These are phyloP conservation scores for Botrytis pseudocinerea DNA, from an alignment of 2,329 filamentous ascomycete genomes.

Conservation along the genomic window DNA sequence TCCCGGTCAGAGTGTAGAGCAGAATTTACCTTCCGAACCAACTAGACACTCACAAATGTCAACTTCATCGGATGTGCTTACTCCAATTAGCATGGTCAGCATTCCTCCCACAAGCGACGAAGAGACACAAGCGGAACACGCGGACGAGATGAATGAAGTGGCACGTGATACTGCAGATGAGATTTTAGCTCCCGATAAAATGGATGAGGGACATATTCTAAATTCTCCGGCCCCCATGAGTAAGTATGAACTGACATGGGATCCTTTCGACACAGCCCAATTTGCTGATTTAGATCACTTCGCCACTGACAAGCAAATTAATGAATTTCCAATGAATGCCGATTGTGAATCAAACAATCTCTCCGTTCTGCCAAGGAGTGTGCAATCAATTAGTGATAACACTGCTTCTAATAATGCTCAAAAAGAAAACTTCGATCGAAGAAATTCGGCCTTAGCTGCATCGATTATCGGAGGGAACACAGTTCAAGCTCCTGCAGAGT, in stretches of 20 bases:
- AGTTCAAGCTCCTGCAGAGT: not conserved
- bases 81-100: not conserved
- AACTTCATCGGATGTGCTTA: slow-evolving; percentile 11
- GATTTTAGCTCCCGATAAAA: slow-evolving; percentile 27
- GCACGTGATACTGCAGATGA: slow-evolving; percentile 24
- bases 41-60: not conserved
- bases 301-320: slow-evolving; percentile 36
- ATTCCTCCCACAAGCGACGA: not conserved
- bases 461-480: slow-evolving; percentile 8
- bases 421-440: slow-evolving; percentile 19
- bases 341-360: not conserved
- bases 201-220: slow-evolving; percentile 16
- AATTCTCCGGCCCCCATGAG: slow-evolving; percentile 40
- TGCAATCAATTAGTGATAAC: slow-evolving; percentile 32
- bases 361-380: slow-evolving; percentile 25
- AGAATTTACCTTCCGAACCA: slow-evolving; percentile 17
- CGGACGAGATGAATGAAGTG: slow-evolving; percentile 11
- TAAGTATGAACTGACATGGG: slow-evolving; percentile 43
- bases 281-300: slow-evolving; percentile 43
- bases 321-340: not conserved
- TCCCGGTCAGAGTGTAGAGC: not conserved
- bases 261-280: slow-evolving; percentile 42
- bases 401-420: slow-evolving; percentile 33
- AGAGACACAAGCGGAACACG: not conserved
- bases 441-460: not conserved